Conservation (phyloP, 129 eudicot species). For the Apium graveolens region DNA sequence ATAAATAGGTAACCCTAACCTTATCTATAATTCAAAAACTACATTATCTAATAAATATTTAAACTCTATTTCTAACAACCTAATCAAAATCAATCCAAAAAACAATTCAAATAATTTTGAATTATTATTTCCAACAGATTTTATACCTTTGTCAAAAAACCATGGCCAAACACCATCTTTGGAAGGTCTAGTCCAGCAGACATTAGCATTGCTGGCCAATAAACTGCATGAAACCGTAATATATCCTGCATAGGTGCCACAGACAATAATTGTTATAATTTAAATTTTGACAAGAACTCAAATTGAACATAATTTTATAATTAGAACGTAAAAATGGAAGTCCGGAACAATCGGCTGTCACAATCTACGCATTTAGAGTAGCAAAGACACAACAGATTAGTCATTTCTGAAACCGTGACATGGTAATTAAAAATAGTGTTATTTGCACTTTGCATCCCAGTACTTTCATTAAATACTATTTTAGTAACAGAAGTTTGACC, state of each 20-base stretch:
- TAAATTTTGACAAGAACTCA: background rate
- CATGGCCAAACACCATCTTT: conserved; percentile 90
- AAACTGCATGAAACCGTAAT: conserved; percentile 97
- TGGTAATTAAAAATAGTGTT: background rate
- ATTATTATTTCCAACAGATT: no score
- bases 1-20: no score
- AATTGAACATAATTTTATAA: background rate
- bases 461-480: background rate
- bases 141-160: conserved; percentile 96
- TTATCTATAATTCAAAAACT: no score
- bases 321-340: background rate
- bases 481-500: background rate
- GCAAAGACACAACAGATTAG: background rate
- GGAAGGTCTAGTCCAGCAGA: conserved; percentile 91
- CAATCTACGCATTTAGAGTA: background rate
- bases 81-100: no score
- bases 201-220: conserved; percentile 99
- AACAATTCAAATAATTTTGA: no score
- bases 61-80: no score
- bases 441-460: background rate
- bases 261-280: conserved; percentile 1
- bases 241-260: conserved; percentile 69
- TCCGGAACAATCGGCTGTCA: background rate
- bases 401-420: background rate
- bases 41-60: no score